Evolutionary conservation across 2,329 filamentous ascomycete genomes (phyloP), one percentile per base, ranked within the genome.

Genomic region (Hymenoscyphus albidus): DNA sequence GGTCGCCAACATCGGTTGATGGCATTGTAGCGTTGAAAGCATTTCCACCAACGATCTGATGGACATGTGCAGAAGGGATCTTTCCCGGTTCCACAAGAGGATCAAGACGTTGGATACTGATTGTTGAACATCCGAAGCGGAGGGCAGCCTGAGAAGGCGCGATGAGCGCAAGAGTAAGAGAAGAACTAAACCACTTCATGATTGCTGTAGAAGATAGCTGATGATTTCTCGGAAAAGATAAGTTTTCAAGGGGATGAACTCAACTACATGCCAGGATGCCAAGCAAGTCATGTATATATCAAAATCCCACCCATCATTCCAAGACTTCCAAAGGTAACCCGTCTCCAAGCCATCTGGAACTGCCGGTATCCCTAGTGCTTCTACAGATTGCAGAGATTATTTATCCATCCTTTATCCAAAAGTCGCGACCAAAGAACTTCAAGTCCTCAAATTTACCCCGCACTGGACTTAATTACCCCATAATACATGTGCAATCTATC

Each of bases 11-110:
- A 54, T 72, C 69, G 5, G 16, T 62, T 22, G 63, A 31, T 2
- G 70, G 70, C 78, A 79, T 79, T 31, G 75, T 74, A 1, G 74
- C 67, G 64, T 78, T 78, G 74, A 79, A 78, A 1, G 76, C 75
- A 69, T 79, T 77, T 18, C 65, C 65, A 2, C 65, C 65, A n/a
- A 67, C 59, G 16, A 67, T 67, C 42, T 67, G 65, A 51, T 67
- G 65, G 16, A 67, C 61, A 54, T 67, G 65, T 13, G 61, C 56
- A 3, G 63, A 65, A 22, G 65, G 65, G 16, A 62, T 51, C 4
- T 38, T 51, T 27, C 65, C 65, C 35, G 65, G 63, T 38, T 67
- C 55, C 13, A 67, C 65, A 9, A 67, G 59, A 2, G 65, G 65
- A 58, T 65, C 65, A 35, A 67, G 63, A 18, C 65, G 63, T 51